Base-by-base conservation (phyloP, 164 flowering plant genomes). In the Chimonanthus salicifolius region DNA sequence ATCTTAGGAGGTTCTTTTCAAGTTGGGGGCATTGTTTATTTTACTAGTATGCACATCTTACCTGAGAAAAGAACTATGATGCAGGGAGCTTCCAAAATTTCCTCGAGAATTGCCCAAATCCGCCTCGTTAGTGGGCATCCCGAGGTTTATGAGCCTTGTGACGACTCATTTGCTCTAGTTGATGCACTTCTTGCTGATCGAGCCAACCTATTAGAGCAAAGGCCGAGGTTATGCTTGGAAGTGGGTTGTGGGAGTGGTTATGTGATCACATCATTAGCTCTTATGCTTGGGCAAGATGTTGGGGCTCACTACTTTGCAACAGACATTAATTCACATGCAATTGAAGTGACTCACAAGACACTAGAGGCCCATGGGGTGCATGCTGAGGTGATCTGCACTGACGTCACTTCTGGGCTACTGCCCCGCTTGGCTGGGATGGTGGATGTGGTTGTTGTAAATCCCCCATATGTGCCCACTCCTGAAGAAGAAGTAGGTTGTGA, bases 381-480 rank as follows among this genome's bases (percentile, higher is more conserved):
- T 74, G 95, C 93, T 3, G 98, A 94, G 80, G 80, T 94, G 71
- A 62, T 94, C 21, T 48, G 58, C 47, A 88, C 89, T 6, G 84
- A 90, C 74, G 80, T 92, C 67, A 90, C 90, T 8, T 86, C 87
- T 6, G 93, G 91, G 0, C 70, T 94, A 74, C 95, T 86, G 74
- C 73, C 51, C 62, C 84, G 96, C 3, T 76, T 92, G 54, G 83
- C 75, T 3, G 85, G 92, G 11, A 71, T 74, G 67, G 93, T 94
- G 45, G 98, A 94, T 81, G 90, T 94, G 58, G 79, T 92, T 69
- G 97, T 92, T 48, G 94, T 92, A 78, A 94, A 94, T 68, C 99
- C 99, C 10, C 99, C 99, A 16, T 92, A 92, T 76, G 98, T 92
- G 66, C 99, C 98, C 18, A 92, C 99, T 4, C 98, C 99, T 3